Conservation (phyloP, 179 eudicot genomes). For the Carnegiea gigantea region DNA sequence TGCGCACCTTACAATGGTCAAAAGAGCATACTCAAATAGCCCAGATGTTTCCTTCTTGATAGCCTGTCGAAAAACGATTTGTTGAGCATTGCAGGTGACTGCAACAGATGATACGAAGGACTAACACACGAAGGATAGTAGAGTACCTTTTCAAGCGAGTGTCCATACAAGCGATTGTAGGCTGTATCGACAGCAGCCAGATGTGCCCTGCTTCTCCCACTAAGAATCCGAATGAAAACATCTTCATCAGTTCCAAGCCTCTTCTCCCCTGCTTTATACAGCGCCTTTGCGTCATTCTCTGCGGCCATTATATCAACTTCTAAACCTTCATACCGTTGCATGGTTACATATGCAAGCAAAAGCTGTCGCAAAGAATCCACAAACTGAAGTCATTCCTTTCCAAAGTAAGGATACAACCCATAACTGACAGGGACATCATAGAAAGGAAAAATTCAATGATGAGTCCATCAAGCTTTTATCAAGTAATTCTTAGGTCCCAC, state of each 20-base stretch:
- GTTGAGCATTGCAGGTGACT: not conserved
- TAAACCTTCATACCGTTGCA: conserved; percentile 66
- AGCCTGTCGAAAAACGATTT: conserved; percentile 44
- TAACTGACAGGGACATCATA: not conserved
- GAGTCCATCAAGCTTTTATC: no score
- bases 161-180: conserved; percentile 56
- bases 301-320: conserved; percentile 62
- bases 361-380: conserved; percentile 43
- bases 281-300: conserved; percentile 72
- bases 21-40: conserved; percentile 53
- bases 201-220: conserved; percentile 81
- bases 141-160: conserved; percentile 69
- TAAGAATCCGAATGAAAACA: conserved; percentile 60
- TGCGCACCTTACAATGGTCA: conserved; percentile 71
- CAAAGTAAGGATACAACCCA: not conserved
- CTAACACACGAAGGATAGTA: not conserved
- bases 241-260: conserved; percentile 83
- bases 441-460: no score
- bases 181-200: conserved; percentile 61
- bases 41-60: conserved; percentile 89
- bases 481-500: no score
- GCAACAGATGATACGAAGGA: not conserved
- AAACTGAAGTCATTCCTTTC: not conserved
- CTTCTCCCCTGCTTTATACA: conserved; percentile 89
- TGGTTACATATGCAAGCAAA: conserved; percentile 57